phyloP scores from a whole-genome alignment of 2,329 filamentous ascomycete genomes.

The Cladosporium sp. region DNA sequence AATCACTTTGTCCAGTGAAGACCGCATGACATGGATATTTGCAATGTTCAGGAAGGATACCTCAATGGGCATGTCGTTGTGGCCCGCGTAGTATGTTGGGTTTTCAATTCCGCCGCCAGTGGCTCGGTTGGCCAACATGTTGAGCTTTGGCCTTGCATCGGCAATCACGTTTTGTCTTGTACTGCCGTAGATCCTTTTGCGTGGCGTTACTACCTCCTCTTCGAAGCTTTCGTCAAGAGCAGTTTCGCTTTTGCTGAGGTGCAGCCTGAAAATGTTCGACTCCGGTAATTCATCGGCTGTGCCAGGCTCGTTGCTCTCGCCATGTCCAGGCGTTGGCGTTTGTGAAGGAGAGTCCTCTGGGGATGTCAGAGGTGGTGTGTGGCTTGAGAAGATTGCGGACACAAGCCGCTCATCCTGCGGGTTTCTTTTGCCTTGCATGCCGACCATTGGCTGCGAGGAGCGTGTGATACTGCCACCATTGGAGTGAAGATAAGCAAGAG shows the following conservation, averaged over 20 bases:
- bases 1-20: slow-evolving; percentile 80
- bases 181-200: slow-evolving; percentile 68
- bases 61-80: slow-evolving; percentile 47
- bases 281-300: not conserved
- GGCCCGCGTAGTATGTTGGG: slow-evolving; percentile 94
- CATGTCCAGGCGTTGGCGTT: not conserved
- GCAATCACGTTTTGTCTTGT: slow-evolving; percentile 94
- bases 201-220: slow-evolving; percentile 13
- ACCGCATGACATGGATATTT: slow-evolving; percentile 98
- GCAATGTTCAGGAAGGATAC: slow-evolving; percentile 94
- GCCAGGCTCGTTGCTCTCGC: not conserved
- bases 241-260: slow-evolving; percentile 18
- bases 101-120: slow-evolving; percentile 93
- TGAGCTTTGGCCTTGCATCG: slow-evolving; percentile 89
- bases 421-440: slow-evolving; percentile 76
- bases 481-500: slow-evolving; percentile 89
- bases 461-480: slow-evolving; percentile 97
- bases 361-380: slow-evolving; percentile 20
- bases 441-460: slow-evolving; percentile 87
- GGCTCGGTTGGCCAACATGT: slow-evolving; percentile 91
- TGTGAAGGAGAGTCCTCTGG: slow-evolving; percentile 15
- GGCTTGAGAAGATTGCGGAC: slow-evolving; percentile 81
- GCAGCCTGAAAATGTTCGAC: slow-evolving; percentile 7
- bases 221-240: slow-evolving; percentile 16
- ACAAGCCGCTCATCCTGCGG: slow-evolving; percentile 95